Evolutionary conservation across 2,329 filamentous ascomycete species (phyloP).

Genomic region (Coleophoma crateriformis): DNA sequence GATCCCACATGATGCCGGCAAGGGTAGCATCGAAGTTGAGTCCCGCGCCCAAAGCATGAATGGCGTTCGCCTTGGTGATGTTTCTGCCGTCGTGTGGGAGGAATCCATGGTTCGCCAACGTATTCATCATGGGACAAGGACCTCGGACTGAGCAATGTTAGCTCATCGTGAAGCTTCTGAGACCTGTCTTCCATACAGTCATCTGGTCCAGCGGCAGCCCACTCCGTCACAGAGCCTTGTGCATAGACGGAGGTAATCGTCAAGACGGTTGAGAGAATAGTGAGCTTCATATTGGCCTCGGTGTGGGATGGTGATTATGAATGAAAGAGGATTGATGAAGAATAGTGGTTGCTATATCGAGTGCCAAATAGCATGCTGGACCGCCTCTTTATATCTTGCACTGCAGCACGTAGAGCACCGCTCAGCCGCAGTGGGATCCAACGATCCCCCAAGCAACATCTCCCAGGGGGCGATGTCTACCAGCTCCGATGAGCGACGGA

Average conservation of each 20-base stretch:
- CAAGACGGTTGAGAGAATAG: neutral
- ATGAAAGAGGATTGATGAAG: too few species aligned
- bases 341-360: too few species aligned
- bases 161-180: neutral
- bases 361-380: too few species aligned
- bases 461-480: too few species aligned
- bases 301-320: too few species aligned
- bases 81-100: slow-evolving; percentile 34
- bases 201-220: slow-evolving; percentile 5
- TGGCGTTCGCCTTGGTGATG: slow-evolving; percentile 25
- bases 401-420: too few species aligned
- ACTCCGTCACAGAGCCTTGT: slow-evolving; percentile 1
- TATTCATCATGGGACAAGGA: slow-evolving; percentile 38
- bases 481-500: too few species aligned
- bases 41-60: slow-evolving; percentile 31
- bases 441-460: too few species aligned
- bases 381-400: too few species aligned
- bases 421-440: too few species aligned
- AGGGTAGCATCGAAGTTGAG: slow-evolving; percentile 38
- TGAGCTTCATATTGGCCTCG: neutral
- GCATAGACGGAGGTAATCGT: neutral
- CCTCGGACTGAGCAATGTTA: slow-evolving; percentile 15
- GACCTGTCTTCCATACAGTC: slow-evolving; percentile 2
- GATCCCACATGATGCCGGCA: slow-evolving; percentile 34
- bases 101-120: slow-evolving; percentile 37